Conservation (phyloP, 352 stramenopile species). For the Thalassiosira mediterranea region DNA sequence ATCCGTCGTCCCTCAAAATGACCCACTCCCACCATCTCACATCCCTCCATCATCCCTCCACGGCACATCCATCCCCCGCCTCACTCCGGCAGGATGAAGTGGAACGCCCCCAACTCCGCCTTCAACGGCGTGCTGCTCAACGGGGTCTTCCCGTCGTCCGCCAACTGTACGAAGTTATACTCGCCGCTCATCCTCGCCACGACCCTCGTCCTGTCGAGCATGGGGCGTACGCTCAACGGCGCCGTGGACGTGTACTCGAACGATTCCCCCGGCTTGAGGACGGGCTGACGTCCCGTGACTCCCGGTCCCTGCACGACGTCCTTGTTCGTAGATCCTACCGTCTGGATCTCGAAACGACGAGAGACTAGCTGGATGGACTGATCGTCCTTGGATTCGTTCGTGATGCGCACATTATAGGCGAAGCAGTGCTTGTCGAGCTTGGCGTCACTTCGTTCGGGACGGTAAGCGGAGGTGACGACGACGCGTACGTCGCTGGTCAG, state of each 20-base stretch:
- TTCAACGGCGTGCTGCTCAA: slow-evolving; percentile 75
- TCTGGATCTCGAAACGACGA: slow-evolving; percentile 85
- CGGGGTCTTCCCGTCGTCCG: slow-evolving; percentile 76
- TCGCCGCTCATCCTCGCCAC: slow-evolving; percentile 84
- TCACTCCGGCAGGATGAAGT: slow-evolving; percentile 82
- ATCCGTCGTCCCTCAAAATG: too few species aligned
- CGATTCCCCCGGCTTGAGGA: slow-evolving; percentile 84
- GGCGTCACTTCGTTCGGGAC: slow-evolving; percentile 80
- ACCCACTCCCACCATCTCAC: too few species aligned
- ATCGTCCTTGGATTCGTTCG: slow-evolving; percentile 72
- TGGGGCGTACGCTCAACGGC: slow-evolving; percentile 76
- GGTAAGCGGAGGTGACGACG: slow-evolving; percentile 74
- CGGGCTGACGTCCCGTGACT: slow-evolving; percentile 84
- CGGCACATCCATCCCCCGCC: background rate
- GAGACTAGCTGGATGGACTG: slow-evolving; percentile 81
- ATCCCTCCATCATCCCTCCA: background rate
- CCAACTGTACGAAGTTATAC: slow-evolving; percentile 83
- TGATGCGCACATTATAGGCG: slow-evolving; percentile 86
- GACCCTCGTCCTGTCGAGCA: slow-evolving; percentile 78
- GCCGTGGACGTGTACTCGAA: slow-evolving; percentile 87
- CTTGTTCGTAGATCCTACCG: slow-evolving; percentile 74
- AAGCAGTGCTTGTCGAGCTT: slow-evolving; percentile 83
- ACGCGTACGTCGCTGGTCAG: slow-evolving; percentile 70
- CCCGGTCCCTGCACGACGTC: slow-evolving; percentile 84
- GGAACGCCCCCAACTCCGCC: slow-evolving; percentile 83